These are phyloP conservation scores for Colletotrichum endophyticum DNA, from an alignment of 2,329 filamentous ascomycete species.

Conservation along the genomic window DNA sequence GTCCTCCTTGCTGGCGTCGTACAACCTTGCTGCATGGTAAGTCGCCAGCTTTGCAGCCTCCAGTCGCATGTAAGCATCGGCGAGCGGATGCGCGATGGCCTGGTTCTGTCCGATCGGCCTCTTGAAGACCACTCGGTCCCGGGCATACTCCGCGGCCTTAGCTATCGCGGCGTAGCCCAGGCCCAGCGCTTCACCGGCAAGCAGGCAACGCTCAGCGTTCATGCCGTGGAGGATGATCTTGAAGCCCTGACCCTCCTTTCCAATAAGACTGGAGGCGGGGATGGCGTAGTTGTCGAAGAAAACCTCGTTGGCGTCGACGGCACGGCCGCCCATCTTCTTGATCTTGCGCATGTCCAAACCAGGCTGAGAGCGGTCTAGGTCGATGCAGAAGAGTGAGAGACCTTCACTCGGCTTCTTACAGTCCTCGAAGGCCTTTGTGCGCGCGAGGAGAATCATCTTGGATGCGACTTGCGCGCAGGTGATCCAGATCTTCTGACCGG, in stretches of 20 bases:
- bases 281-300: constrained; percentile 84
- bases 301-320: constrained; percentile 85
- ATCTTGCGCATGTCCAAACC: constrained; percentile 73
- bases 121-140: constrained; percentile 69
- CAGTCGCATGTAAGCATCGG: constrained; percentile 68
- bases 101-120: constrained; percentile 71
- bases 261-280: constrained; percentile 68
- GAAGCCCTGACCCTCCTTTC: constrained; percentile 78
- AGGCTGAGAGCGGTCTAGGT: constrained; percentile 66
- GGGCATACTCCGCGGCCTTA: constrained; percentile 69
- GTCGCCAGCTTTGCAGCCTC: constrained; percentile 70
- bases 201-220: constrained; percentile 78
- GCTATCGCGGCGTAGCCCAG: constrained; percentile 75
- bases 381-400: constrained; percentile 81
- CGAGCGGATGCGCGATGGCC: constrained; percentile 68
- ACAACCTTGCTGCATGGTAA: constrained; percentile 68
- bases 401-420: constrained; percentile 75
- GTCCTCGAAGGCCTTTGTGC: constrained; percentile 73
- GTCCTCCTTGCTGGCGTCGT: constrained; percentile 59
- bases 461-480: constrained; percentile 81
- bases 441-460: constrained; percentile 83
- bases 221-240: constrained; percentile 80
- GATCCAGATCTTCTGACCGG: constrained; percentile 90
- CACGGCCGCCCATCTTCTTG: constrained; percentile 84
- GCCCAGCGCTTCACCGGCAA: constrained; percentile 81